A percentile compares a stretch with the other conserved stretches of the same genome.
Conservation (phyloP, 75 land plant species). For the Sequoiadendron giganteum region DNA sequence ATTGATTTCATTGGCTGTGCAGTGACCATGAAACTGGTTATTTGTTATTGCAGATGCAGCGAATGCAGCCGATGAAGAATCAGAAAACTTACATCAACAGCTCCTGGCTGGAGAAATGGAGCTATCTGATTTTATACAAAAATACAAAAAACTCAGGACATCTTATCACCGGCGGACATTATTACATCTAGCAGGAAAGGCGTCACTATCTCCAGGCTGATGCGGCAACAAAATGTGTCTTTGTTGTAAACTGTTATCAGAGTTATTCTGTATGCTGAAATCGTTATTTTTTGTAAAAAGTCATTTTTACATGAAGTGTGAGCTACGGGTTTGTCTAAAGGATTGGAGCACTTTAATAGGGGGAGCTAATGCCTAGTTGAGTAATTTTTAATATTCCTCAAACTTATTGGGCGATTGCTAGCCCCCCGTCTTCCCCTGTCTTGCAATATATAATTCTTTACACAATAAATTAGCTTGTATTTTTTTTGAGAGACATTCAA, state of each 20-base stretch:
- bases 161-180: slow-evolving; percentile 67
- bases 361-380: neutral
- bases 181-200: slow-evolving; percentile 66
- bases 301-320: neutral
- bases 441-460: slow-evolving; percentile 11
- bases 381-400: neutral
- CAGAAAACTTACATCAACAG: slow-evolving; percentile 61
- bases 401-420: neutral
- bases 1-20: neutral
- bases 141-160: slow-evolving; percentile 70
- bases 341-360: neutral
- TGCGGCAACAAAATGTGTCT: neutral
- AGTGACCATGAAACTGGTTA: neutral
- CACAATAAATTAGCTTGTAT: slow-evolving; percentile 7
- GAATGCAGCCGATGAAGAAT: slow-evolving; percentile 74
- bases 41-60: slow-evolving; percentile 63
- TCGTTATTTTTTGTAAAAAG: neutral
- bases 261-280: neutral
- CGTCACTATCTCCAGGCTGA: slow-evolving; percentile 21
- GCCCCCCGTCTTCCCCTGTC: neutral
- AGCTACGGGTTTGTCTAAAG: neutral
- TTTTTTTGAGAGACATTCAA: neutral
- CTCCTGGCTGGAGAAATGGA: slow-evolving; percentile 68
- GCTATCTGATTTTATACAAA: slow-evolving; percentile 56
- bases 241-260: neutral